Evolutionary conservation across 768 basidiomycete species (phyloP).

Genomic region (Neoboletus magnificus): DNA sequence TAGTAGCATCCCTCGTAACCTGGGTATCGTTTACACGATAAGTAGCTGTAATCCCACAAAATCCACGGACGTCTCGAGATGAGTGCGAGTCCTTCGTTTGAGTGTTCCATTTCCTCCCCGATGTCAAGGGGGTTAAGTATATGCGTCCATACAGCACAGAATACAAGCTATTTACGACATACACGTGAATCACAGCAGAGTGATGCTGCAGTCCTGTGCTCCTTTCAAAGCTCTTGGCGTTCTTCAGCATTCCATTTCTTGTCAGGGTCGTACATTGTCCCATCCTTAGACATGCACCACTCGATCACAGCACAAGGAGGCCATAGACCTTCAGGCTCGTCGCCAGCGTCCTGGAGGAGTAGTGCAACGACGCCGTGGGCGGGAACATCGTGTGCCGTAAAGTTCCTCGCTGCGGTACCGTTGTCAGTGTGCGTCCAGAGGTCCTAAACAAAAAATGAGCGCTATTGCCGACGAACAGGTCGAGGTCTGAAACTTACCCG

Average conservation of each 20-base stretch:
- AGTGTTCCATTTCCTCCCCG: not conserved
- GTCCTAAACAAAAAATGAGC: slow-evolving; percentile 41
- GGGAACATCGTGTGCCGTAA: slow-evolving; percentile 53
- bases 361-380: slow-evolving; percentile 69
- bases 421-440: slow-evolving; percentile 72
- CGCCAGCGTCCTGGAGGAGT: slow-evolving; percentile 60
- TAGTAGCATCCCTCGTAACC: slow-evolving; percentile 23
- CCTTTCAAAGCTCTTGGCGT: slow-evolving; percentile 1
- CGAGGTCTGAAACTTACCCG: slow-evolving; percentile 40
- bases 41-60: not conserved
- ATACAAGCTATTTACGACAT: not conserved
- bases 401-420: slow-evolving; percentile 59
- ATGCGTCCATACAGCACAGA: not conserved
- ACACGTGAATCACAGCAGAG: not conserved
- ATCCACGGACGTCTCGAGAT: not conserved
- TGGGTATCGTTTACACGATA: slow-evolving; percentile 29
- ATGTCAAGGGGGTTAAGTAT: not conserved
- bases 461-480: not conserved
- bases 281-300: slow-evolving; percentile 61
- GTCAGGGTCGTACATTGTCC: slow-evolving; percentile 39
- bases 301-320: slow-evolving; percentile 55
- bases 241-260: slow-evolving; percentile 24
- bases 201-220: not conserved
- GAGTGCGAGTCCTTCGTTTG: too few relatives aligned
- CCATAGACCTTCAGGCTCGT: slow-evolving; percentile 57